Evolutionary conservation across 2,329 filamentous ascomycete genomes (phyloP), one percentile per base, ranked within the genome.

Genomic region (Fusarium humuli): DNA sequence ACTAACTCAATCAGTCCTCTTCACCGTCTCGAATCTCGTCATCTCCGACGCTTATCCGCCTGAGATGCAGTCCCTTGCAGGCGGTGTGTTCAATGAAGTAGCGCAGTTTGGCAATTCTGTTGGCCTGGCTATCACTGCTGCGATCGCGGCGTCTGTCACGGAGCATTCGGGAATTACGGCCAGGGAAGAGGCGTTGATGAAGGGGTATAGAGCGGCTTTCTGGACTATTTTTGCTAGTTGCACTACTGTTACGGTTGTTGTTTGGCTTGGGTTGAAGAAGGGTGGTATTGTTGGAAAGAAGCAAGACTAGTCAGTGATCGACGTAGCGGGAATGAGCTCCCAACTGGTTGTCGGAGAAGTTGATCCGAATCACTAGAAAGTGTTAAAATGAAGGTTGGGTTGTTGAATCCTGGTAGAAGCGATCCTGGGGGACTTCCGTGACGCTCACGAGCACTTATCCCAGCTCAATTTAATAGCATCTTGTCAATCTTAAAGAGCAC

Each of bases 51-150:
- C 82, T 2, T 89, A 89, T 62, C 85, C 86, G 0, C 77, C 81
- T 0, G 79, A 86, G 20, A 84, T 82, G 4, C 88, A 90, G 61
- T 87, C 85, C 0, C 79, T 90, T 1, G 88, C 87, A 0, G 88
- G 88, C 0, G 87, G 84, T 0, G 86, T 90, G 0, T 90, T 90
- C 77, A 89, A 87, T 55, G 87, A 86, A 4, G 81, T 87, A 1
- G 82, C 83, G 1, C 87, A 90, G 59, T 86, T 90, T 58, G 88
- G 88, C 0, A 86, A 82, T 20, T 82, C 83, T 0, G 79, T 89
- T 2, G 86, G 86, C 0, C 73, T 89, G 5, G 85, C 85, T 10
- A 75, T 86, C 4, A 83, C 84, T 11, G 83, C 84, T 12, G 82
- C 85, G 0, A 83, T 88, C 32, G 79, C 83, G 3, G 77, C 80